Evolutionary conservation across 208 protist genomes (phyloP).

Genomic region (Phytomonas serpens): DNA sequence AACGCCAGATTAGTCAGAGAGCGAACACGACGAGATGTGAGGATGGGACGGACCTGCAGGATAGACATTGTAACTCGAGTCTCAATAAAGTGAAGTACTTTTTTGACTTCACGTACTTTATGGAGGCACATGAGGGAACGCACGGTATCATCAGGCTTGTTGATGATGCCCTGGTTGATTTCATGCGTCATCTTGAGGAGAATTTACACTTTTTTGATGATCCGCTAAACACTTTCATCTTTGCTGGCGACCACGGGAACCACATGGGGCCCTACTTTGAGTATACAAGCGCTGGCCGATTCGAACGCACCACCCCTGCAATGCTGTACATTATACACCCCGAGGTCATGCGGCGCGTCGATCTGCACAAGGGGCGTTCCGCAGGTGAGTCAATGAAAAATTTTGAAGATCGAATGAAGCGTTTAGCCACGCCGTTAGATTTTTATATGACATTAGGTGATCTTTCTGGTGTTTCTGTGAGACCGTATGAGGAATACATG

Average conservation of each 20-base stretch:
- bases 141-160: constrained; percentile 37
- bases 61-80: not conserved
- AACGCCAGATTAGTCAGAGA: constrained; percentile 18
- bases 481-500: constrained; percentile 4
- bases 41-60: not conserved
- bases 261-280: constrained; percentile 67
- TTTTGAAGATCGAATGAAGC: constrained; percentile 25
- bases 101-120: constrained; percentile 45
- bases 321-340: constrained; percentile 29
- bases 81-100: constrained; percentile 21
- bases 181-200: constrained; percentile 31
- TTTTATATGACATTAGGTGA: constrained; percentile 46
- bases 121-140: constrained; percentile 59
- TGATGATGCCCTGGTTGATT: constrained; percentile 35
- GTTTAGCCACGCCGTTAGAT: constrained; percentile 35
- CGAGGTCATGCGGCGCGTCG: constrained; percentile 30
- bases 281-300: constrained; percentile 33
- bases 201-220: constrained; percentile 54
- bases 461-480: constrained; percentile 29
- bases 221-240: constrained; percentile 45
- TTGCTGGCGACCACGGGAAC: constrained; percentile 53
- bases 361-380: constrained; percentile 21
- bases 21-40: constrained; percentile 1
- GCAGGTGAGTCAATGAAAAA: constrained; percentile 16
- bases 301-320: constrained; percentile 44